phyloP scores from a whole-genome alignment of 345 rosid species.

The Brassica cretica region DNA sequence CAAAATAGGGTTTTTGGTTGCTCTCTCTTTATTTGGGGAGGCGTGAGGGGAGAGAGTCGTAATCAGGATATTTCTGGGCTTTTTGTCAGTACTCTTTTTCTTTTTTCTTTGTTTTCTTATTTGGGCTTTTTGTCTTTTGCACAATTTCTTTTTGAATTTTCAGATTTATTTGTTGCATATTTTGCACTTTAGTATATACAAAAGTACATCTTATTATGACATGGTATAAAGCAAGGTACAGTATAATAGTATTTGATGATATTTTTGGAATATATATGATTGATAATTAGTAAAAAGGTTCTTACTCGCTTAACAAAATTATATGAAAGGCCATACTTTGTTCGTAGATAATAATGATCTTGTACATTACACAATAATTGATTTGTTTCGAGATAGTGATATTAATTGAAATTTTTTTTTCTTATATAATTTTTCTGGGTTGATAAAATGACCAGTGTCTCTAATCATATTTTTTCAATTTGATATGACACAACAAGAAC shows the following conservation, averaged over 20 bases:
- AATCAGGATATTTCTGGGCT: slow-evolving; percentile 40
- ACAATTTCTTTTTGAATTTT: slow-evolving; percentile 17
- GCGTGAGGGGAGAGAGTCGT: slow-evolving; percentile 37
- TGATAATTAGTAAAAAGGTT: not conserved
- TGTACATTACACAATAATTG: not conserved
- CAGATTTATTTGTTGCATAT: not conserved
- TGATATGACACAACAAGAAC: slow-evolving; percentile 16
- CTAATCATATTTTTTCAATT: not conserved
- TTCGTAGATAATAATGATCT: not conserved
- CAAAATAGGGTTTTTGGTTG: not conserved
- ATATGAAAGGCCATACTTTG: slow-evolving; percentile 8
- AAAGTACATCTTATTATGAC: slow-evolving; percentile 19
- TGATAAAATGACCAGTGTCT: not conserved
- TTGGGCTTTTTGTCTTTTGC: slow-evolving; percentile 42
- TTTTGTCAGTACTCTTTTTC: slow-evolving; percentile 40
- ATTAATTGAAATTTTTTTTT: not conserved
- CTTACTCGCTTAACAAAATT: not conserved
- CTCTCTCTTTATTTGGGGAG: slow-evolving; percentile 38
- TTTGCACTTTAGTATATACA: slow-evolving; percentile 12
- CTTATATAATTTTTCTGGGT: not conserved
- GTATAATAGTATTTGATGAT: slow-evolving; percentile 24
- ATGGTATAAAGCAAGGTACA: slow-evolving; percentile 24
- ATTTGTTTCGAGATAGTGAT: not conserved
- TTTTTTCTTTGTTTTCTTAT: slow-evolving; percentile 28
- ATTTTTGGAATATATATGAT: slow-evolving; percentile 5